Evolutionary conservation across 768 basidiomycete species (phyloP).

Genomic region (Porpolomopsis calyptriformis): DNA sequence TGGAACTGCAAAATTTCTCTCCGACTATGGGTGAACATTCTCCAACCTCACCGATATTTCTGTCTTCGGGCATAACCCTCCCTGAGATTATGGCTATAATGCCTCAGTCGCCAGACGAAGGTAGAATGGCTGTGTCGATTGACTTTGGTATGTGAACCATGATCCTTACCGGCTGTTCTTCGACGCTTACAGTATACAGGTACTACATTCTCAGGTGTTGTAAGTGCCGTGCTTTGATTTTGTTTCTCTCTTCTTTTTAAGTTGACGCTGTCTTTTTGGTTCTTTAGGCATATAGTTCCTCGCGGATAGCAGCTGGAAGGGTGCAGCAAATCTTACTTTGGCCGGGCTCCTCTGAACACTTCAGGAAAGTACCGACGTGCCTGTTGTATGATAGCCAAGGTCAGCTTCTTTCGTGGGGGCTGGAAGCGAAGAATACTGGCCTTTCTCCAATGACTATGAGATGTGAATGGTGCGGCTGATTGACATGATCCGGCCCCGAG

Average conservation of each 20-base stretch:
- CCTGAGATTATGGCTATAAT: no score
- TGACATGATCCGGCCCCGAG: neutral
- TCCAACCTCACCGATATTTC: no score
- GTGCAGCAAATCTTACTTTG: conserved; percentile 80
- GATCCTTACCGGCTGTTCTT: neutral
- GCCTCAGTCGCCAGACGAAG: conserved; percentile 49
- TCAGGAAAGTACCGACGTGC: conserved; percentile 82
- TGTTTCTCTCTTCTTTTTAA: conserved; percentile 6
- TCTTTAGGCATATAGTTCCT: conserved; percentile 80
- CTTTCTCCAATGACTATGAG: conserved; percentile 50
- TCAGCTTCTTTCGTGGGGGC: conserved; percentile 70
- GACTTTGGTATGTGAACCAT: conserved; percentile 53
- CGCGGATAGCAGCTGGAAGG: conserved; percentile 66
- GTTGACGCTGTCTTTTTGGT: no score
- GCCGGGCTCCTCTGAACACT: conserved; percentile 80
- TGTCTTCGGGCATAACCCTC: no score
- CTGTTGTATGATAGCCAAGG: conserved; percentile 69
- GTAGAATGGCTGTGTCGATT: conserved; percentile 71
- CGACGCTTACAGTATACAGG: conserved; percentile 30
- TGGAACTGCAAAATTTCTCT: no score
- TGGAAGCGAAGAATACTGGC: conserved; percentile 76
- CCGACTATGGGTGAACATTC: no score
- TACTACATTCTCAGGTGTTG: conserved; percentile 82
- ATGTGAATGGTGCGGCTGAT: conserved; percentile 32
- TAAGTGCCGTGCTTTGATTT: conserved; percentile 28